Evolutionary conservation across 176 grass and related monocot species (phyloP).

Genomic region (Rhynchospora pubera): DNA sequence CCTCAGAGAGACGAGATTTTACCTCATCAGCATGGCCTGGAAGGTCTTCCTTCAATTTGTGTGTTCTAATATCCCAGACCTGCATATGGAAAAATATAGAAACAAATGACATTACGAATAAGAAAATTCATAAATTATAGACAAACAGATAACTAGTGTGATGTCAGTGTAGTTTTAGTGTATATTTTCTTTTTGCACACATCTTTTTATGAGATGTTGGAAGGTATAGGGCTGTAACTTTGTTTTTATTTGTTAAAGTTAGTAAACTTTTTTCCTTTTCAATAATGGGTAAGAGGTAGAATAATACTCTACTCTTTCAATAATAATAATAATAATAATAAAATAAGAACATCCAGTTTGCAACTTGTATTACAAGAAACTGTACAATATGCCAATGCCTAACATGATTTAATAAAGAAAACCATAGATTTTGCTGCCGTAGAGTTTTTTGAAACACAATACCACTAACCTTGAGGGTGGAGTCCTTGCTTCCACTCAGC

Average conservation of each 20-base stretch:
- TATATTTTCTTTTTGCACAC: too few species aligned
- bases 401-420: conserved; percentile 6
- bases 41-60: conserved; percentile 53
- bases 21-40: conserved; percentile 54
- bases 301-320: too few species aligned
- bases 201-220: too few species aligned
- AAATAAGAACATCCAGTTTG: not conserved
- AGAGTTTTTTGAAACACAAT: not conserved
- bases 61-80: conserved; percentile 56
- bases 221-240: too few species aligned
- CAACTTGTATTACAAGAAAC: not conserved
- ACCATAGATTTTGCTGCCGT: not conserved
- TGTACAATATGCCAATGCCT: not conserved
- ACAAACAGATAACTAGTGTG: too few species aligned
- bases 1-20: not conserved
- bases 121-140: too few species aligned
- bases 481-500: conserved; percentile 97
- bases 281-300: too few species aligned
- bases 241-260: too few species aligned
- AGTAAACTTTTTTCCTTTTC: too few species aligned
- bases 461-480: conserved; percentile 70
- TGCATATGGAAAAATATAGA: conserved; percentile 6
- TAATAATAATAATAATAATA: too few species aligned
- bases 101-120: not conserved
- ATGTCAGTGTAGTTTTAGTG: too few species aligned